Percentiles rank a stretch among this genome's conserved stretches.
Conservation (phyloP, 129 eudicot species). For the Arctium lappa region DNA sequence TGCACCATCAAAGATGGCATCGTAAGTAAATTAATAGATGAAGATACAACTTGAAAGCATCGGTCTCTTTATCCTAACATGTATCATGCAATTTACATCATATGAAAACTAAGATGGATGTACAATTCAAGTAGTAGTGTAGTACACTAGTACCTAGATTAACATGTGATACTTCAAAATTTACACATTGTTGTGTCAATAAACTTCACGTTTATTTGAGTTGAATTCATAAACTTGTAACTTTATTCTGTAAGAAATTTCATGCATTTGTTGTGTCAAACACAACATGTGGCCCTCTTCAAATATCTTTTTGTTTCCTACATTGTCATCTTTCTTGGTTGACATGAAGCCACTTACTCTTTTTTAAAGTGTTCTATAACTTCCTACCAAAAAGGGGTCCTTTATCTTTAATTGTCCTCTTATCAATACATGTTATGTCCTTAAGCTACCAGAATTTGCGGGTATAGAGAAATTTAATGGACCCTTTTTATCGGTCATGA, state of each 20-base stretch:
- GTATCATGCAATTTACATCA: not conserved
- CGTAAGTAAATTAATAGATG: not conserved
- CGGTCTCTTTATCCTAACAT: not conserved
- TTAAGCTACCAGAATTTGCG: not conserved
- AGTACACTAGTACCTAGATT: not conserved
- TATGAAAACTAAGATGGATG: not conserved
- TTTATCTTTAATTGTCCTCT: not conserved
- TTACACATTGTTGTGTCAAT: not conserved
- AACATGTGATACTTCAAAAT: not conserved
- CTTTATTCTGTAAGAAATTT: not conserved
- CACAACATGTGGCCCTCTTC: too few species aligned
- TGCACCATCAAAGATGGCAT: not conserved
- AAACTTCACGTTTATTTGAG: not conserved
- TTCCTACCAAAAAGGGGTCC: not conserved
- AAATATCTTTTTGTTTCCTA: not conserved
- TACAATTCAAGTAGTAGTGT: too few species aligned
- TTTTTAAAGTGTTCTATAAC: slow-evolving; percentile 4
- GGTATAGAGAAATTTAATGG: not conserved
- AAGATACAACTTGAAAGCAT: not conserved
- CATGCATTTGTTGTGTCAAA: not conserved
- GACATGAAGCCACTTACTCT: not conserved
- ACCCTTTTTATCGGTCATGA: not conserved
- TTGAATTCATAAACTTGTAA: not conserved
- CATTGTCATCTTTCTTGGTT: not conserved
- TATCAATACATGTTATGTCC: not conserved